phyloP scores from a whole-genome alignment of 2,329 filamentous ascomycete genomes.

The Fusarium agapanthi region DNA sequence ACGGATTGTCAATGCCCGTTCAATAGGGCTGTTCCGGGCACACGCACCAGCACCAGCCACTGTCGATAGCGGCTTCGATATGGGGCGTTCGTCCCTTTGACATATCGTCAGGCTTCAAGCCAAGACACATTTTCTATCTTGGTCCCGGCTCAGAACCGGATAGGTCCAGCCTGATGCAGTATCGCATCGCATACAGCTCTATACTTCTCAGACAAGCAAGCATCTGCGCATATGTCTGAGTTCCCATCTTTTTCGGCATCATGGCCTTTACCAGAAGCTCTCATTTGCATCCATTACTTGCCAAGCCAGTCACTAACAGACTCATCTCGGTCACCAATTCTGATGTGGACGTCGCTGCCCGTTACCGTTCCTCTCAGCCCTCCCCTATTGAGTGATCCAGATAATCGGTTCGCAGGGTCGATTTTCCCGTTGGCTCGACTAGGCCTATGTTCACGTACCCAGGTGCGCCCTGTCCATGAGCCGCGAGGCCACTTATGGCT shows the following conservation, averaged over 20 bases:
- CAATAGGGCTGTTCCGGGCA: slow-evolving; percentile 37
- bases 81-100: slow-evolving; percentile 9
- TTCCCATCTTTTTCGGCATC: slow-evolving; percentile 23
- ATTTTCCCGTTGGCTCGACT: slow-evolving; percentile 32
- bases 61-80: slow-evolving; percentile 1
- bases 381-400: slow-evolving; percentile 36
- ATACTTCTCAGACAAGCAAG: slow-evolving; percentile 12
- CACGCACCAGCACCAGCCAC: slow-evolving; percentile 4
- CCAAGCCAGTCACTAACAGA: slow-evolving; percentile 27
- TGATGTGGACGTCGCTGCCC: slow-evolving; percentile 22
- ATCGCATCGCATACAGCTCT: slow-evolving; percentile 8
- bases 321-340: slow-evolving; percentile 38
- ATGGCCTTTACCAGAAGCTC: slow-evolving; percentile 32
- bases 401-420: slow-evolving; percentile 33
- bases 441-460: slow-evolving; percentile 25
- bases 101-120: slow-evolving; percentile 17
- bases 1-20: slow-evolving; percentile 1
- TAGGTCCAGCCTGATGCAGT: slow-evolving; percentile 21
- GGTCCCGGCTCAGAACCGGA: slow-evolving; percentile 11
- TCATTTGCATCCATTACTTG: slow-evolving; percentile 15
- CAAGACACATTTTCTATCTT: slow-evolving; percentile 11
- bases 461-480: slow-evolving; percentile 23
- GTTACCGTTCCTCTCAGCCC: slow-evolving; percentile 26
- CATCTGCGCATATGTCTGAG: slow-evolving; percentile 18
- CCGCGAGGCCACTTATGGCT: slow-evolving; percentile 21